phyloP scores from a whole-genome alignment of 768 basidiomycete species.

The Scleroderma citrinum region DNA sequence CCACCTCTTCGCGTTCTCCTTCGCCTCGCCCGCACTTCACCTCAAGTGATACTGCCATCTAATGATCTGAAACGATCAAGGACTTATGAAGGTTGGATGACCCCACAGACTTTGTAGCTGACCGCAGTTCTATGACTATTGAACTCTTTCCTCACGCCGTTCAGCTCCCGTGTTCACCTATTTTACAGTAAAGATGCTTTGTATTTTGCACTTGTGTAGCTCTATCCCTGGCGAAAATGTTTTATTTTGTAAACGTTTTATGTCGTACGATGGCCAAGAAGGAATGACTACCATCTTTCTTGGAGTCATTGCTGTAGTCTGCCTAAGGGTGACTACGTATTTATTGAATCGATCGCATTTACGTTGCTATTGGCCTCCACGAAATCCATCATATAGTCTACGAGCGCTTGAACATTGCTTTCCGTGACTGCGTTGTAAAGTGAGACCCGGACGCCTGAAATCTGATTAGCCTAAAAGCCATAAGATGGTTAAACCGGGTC shows the following conservation, averaged over 20 bases:
- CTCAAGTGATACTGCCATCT: slow-evolving; percentile 25
- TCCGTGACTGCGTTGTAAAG: slow-evolving; percentile 87
- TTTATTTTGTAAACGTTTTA: too few relatives aligned
- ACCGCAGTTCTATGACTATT: slow-evolving; percentile 9
- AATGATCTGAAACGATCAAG: slow-evolving; percentile 13
- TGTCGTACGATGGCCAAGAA: too few relatives aligned
- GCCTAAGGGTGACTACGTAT: too few relatives aligned
- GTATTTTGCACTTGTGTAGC: slow-evolving; percentile 26
- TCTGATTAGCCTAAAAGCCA: not conserved
- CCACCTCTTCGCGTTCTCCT: slow-evolving; percentile 16
- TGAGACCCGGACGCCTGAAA: slow-evolving; percentile 69
- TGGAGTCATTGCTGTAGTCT: too few relatives aligned
- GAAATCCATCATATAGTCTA: slow-evolving; percentile 58
- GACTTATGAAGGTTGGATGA: slow-evolving; percentile 15
- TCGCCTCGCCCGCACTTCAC: slow-evolving; percentile 18
- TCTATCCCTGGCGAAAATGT: slow-evolving; percentile 10
- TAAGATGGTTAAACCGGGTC: not conserved
- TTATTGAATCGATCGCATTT: too few relatives aligned
- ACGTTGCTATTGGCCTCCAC: slow-evolving; percentile 16
- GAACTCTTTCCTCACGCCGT: not conserved
- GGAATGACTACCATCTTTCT: too few relatives aligned
- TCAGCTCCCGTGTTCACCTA: slow-evolving; percentile 1
- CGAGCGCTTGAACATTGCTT: slow-evolving; percentile 57
- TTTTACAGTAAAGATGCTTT: slow-evolving; percentile 7
- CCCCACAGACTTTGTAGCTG: slow-evolving; percentile 9